phyloP scores from a whole-genome alignment of 2,329 filamentous ascomycete genomes.

The Aspergillus texensis region DNA sequence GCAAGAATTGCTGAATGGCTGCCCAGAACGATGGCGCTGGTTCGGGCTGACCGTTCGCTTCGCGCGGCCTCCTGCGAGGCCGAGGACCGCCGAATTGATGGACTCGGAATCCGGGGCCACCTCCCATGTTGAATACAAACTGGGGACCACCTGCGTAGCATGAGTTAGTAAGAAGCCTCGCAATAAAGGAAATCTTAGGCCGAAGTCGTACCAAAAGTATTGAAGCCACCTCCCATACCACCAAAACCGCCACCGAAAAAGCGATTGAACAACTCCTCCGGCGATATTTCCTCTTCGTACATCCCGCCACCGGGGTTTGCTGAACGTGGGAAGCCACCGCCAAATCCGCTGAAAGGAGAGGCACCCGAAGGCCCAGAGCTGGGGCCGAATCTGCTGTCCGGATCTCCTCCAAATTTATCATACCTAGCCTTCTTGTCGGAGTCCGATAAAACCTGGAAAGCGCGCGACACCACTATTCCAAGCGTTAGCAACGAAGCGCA shows the following conservation, averaged over 20 bases:
- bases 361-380: constrained; percentile 43
- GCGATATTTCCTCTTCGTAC: constrained; percentile 91
- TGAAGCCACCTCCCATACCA: constrained; percentile 59
- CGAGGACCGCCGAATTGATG: constrained; percentile 88
- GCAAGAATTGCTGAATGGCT: constrained; percentile 74
- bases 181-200: neutral
- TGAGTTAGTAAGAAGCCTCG: constrained; percentile 1
- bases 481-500: constrained; percentile 64
- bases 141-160: constrained; percentile 66
- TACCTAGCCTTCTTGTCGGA: constrained; percentile 88
- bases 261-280: constrained; percentile 93
- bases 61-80: constrained; percentile 74
- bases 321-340: constrained; percentile 50
- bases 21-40: constrained; percentile 54
- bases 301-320: constrained; percentile 58
- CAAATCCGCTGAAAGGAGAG: constrained; percentile 49
- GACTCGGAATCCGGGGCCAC: constrained; percentile 86
- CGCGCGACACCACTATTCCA: constrained; percentile 75
- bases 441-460: constrained; percentile 91
- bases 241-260: constrained; percentile 81
- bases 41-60: constrained; percentile 59
- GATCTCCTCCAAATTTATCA: constrained; percentile 88
- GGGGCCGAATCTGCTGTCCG: constrained; percentile 79
- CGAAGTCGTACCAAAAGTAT: constrained; percentile 62
- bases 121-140: constrained; percentile 94